Percentiles rank a stretch among this genome's conserved stretches.
Evolutionary conservation across 1,284 basidiomycete species (phyloP).

Genomic region (Austroboletus novae-zelandiae): DNA sequence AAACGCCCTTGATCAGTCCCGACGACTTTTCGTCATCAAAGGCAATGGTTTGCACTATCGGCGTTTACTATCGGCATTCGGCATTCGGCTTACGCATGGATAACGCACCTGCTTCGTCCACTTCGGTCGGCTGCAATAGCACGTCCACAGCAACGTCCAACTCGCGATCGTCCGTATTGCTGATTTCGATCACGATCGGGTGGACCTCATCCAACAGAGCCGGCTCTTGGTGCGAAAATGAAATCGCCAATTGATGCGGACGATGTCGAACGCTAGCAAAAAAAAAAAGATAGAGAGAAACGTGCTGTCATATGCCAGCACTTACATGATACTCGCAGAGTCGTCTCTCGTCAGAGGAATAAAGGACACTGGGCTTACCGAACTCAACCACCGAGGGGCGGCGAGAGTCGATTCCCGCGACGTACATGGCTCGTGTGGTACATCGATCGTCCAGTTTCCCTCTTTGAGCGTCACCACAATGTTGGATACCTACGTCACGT

Average conservation of each 20-base stretch:
- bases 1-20: slow-evolving; percentile 69
- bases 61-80: background rate
- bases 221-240: slow-evolving; percentile 55
- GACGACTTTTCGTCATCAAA: slow-evolving; percentile 62
- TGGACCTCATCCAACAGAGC: slow-evolving; percentile 80
- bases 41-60: slow-evolving; percentile 59
- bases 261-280: slow-evolving; percentile 57
- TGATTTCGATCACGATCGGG: slow-evolving; percentile 64
- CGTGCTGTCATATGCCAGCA: background rate
- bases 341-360: slow-evolving; percentile 49
- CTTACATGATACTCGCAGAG: slow-evolving; percentile 52
- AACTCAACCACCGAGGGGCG: slow-evolving; percentile 54
- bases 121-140: slow-evolving; percentile 74
- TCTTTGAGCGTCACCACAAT: slow-evolving; percentile 52
- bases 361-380: slow-evolving; percentile 48
- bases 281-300: background rate
- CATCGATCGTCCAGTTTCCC: slow-evolving; percentile 60
- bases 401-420: slow-evolving; percentile 33
- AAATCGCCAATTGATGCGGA: slow-evolving; percentile 56
- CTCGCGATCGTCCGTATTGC: slow-evolving; percentile 64
- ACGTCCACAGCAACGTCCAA: slow-evolving; percentile 71
- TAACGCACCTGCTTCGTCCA: slow-evolving; percentile 68
- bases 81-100: no score
- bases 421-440: slow-evolving; percentile 48
- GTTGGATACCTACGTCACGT: slow-evolving; percentile 45